Evolutionary conservation across 306 rosid species (phyloP).

Genomic region (Prunus persica): Prunus_persica_NCBIv2 NC_034011.1:17395501-17396000

Average conservation of each 20-base stretch:
- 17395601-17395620: slow-evolving; percentile 1
- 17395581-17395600: background rate
- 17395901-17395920: slow-evolving; percentile 49
- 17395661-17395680: background rate
- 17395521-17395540: background rate
- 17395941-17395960: slow-evolving; percentile 44
- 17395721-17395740: background rate
- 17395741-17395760: slow-evolving; percentile 86
- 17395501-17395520: background rate
- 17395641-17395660: background rate
- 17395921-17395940: slow-evolving; percentile 39
- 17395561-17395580: background rate
- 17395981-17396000: slow-evolving; percentile 7
- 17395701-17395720: background rate
- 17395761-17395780: slow-evolving; percentile 77
- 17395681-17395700: background rate
- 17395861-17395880: background rate
- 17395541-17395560: background rate
- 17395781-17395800: slow-evolving; percentile 60
- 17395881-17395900: slow-evolving; percentile 19
- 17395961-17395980: slow-evolving; percentile 27
- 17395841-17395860: background rate
- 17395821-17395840: slow-evolving; percentile 24
- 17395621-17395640: background rate
- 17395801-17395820: slow-evolving; percentile 61